phyloP scores from a whole-genome alignment of 1,284 basidiomycete species.

The Ganoderma meredithae region DNA sequence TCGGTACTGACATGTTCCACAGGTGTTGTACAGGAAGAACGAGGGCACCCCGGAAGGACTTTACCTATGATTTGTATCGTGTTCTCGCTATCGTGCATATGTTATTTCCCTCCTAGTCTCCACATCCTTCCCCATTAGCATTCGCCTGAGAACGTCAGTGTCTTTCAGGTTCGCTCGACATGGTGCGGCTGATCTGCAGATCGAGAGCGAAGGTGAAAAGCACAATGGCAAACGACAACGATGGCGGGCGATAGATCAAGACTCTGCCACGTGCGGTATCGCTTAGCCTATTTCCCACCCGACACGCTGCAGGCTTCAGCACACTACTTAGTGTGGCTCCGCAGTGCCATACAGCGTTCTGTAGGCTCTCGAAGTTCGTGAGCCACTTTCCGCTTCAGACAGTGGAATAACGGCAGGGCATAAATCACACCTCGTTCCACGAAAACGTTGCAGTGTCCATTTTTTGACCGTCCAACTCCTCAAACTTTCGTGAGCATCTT shows the following conservation, averaged over 20 bases:
- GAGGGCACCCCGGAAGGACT: constrained; percentile 90
- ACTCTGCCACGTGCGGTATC: constrained; percentile 10
- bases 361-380: not conserved
- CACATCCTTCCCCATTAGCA: not conserved
- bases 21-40: constrained; percentile 92
- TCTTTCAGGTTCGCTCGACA: not conserved
- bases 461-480: no score
- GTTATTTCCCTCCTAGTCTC: constrained; percentile 24
- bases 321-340: not conserved
- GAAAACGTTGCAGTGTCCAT: no score
- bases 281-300: constrained; percentile 1
- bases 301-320: not conserved
- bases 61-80: constrained; percentile 62
- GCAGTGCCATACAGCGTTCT: not conserved
- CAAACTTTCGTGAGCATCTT: no score
- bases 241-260: constrained; percentile 18
- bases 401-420: not conserved
- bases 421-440: not conserved
- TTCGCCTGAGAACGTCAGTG: not conserved
- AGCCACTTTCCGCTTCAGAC: not conserved
- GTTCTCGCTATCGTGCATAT: constrained; percentile 29
- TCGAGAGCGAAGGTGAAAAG: not conserved
- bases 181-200: not conserved
- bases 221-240: not conserved
- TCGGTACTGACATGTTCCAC: constrained; percentile 28